Evolutionary conservation across 495 filamentous ascomycete genomes (phyloP), one percentile per base, ranked within the genome.

Genomic region (Xylaria curta): DNA sequence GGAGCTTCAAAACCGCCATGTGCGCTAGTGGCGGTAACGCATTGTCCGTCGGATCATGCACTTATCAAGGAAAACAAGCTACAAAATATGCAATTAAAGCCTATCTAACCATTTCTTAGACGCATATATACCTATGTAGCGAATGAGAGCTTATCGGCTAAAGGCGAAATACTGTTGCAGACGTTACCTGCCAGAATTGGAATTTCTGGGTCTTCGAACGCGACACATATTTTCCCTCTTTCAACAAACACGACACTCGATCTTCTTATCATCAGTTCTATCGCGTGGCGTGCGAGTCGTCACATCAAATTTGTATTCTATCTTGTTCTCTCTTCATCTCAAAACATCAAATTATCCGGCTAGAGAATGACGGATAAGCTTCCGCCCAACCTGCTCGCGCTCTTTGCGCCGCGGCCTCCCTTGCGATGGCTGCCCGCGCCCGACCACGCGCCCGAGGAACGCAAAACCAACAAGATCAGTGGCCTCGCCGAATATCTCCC

Each of bases 401-500:
- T 99, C 69, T 99, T 99, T 83, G 92, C 94, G 76, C 93, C 96
- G 71, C 92, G 96, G 40, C 96, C 97, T 61, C 91, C 95, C 64
- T 85, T 99, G 73, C 92, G 94, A 81, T 99, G 92, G 86, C 89
- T 97, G 59, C 91, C 93, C 58, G 93, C 94, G 8, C 85, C 83
- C 76, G 95, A 97, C 80, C 88, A 92, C 77, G 87, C 95, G 36
- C 93, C 95, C 44, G 94, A 97, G 79, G 89, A 94, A 74, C 90
- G 92, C 74, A 88, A 87, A 77, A 94, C 92, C 0, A 88, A 90
- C 66, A 84, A 87, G 68, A 90, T 98, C 69, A 80, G 80, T 17
- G 93, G 93, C 40, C 78, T 98, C 46, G 93, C 91, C 13, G 87
- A 90, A 58, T 97, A 87, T 77, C 87, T 98, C 12, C 81, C 89